These are phyloP conservation scores for Cercospora sesami DNA, from an alignment of 2,329 filamentous ascomycete genomes.

Conservation along the genomic window DNA sequence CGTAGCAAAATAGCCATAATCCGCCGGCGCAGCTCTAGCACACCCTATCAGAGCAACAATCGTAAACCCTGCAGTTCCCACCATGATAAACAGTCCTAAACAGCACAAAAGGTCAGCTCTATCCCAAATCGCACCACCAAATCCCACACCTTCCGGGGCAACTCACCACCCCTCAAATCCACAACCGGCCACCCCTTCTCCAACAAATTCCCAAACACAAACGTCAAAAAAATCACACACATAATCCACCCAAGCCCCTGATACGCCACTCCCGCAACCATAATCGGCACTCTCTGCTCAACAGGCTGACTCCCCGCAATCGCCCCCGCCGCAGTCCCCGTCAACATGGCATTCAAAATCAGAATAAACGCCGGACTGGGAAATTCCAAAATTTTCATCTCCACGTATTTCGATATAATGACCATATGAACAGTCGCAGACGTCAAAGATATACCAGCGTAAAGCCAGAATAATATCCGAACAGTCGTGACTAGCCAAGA, in stretches of 20 bases:
- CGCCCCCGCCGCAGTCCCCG: slow-evolving; percentile 25
- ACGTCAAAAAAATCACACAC: slow-evolving; percentile 42
- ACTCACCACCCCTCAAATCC: slow-evolving; percentile 39
- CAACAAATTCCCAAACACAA: slow-evolving; percentile 44
- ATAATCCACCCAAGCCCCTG: slow-evolving; percentile 52
- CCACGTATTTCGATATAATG: slow-evolving; percentile 13
- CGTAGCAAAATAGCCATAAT: slow-evolving; percentile 31
- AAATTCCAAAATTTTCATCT: slow-evolving; percentile 21
- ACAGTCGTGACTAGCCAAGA: slow-evolving; percentile 59
- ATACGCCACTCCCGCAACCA: slow-evolving; percentile 47
- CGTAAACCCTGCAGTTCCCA: slow-evolving; percentile 44
- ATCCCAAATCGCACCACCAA: background rate
- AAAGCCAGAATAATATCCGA: slow-evolving; percentile 68
- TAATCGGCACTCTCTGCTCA: slow-evolving; percentile 42
- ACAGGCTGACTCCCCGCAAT: slow-evolving; percentile 35
- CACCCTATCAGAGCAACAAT: slow-evolving; percentile 33
- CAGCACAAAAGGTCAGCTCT: background rate
- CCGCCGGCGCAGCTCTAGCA: slow-evolving; percentile 25
- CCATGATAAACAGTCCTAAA: slow-evolving; percentile 52
- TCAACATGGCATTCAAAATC: slow-evolving; percentile 29
- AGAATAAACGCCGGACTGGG: slow-evolving; percentile 23
- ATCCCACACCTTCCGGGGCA: background rate
- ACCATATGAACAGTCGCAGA: slow-evolving; percentile 21
- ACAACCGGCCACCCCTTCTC: slow-evolving; percentile 47
- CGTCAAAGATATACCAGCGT: slow-evolving; percentile 40